Percentiles rank a stretch among this genome's conserved stretches.
Conservation (phyloP, 805 yeast species). For the Hyphopichia homilentoma region DNA sequence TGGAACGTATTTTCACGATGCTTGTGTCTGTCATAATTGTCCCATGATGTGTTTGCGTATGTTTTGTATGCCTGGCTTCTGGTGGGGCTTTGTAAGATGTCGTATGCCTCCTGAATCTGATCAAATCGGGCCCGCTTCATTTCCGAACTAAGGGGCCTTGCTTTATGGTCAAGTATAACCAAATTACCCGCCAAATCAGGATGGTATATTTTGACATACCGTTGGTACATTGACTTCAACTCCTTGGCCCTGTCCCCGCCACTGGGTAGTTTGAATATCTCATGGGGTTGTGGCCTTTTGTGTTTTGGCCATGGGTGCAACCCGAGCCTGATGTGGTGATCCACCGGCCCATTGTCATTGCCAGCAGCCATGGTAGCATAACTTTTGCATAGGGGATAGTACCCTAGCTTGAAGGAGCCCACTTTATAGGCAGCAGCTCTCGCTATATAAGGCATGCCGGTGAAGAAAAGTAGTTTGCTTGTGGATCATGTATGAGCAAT, state of each 20-base stretch:
- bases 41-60: constrained; percentile 25
- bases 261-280: constrained; percentile 45
- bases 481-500: too few species aligned
- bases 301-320: constrained; percentile 56
- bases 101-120: constrained; percentile 34
- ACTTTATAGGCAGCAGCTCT: too few species aligned
- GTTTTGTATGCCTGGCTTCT: constrained; percentile 27
- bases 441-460: too few species aligned
- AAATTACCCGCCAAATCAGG: constrained; percentile 55
- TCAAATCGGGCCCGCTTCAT: constrained; percentile 31
- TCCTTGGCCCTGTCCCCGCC: constrained; percentile 41
- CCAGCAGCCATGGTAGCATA: constrained; percentile 18
- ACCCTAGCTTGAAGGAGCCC: too few species aligned
- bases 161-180: constrained; percentile 21
- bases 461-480: too few species aligned
- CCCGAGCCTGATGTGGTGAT: constrained; percentile 20
- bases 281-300: constrained; percentile 64
- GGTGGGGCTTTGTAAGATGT: constrained; percentile 50
- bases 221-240: constrained; percentile 27
- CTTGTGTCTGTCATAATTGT: constrained; percentile 13
- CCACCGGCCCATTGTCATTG: constrained; percentile 7
- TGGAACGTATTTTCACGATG: constrained; percentile 20
- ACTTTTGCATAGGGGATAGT: constrained; percentile 6
- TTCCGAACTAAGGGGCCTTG: constrained; percentile 25
- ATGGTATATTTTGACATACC: constrained; percentile 69